Evolutionary conservation across 1,139 yeast species (phyloP).

Genomic region (Magnusiomyces fungicola): DNA sequence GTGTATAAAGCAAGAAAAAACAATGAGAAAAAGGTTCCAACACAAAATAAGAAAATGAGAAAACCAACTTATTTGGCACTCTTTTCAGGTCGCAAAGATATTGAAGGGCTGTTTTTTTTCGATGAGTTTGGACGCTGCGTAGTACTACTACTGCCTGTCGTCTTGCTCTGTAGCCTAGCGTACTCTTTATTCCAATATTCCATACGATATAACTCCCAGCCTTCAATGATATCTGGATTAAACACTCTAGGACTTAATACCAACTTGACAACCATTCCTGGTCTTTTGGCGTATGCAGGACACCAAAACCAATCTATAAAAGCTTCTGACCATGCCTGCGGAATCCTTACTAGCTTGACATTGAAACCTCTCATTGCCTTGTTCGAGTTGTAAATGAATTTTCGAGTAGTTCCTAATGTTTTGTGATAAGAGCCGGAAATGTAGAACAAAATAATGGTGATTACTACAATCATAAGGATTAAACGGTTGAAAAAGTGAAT

Average conservation of each 20-base stretch:
- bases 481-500: constrained; percentile 43
- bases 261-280: constrained; percentile 45
- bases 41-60: no score
- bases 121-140: no score
- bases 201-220: constrained; percentile 90
- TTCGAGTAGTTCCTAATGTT: constrained; percentile 75
- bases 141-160: no score
- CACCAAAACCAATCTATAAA: constrained; percentile 22
- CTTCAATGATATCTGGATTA: constrained; percentile 76
- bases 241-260: constrained; percentile 77
- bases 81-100: no score
- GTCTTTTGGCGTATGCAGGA: constrained; percentile 23
- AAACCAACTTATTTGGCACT: no score
- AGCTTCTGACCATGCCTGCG: constrained; percentile 48
- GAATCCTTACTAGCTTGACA: constrained; percentile 64
- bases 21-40: no score
- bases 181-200: constrained; percentile 92
- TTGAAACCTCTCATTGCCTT: constrained; percentile 82
- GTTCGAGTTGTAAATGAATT: constrained; percentile 70
- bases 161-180: constrained; percentile 37
- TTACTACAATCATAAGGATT: constrained; percentile 53
- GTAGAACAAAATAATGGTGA: constrained; percentile 71
- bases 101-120: no score
- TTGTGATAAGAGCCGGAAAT: constrained; percentile 84
- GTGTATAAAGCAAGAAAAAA: no score